Conservation (phyloP, 805 yeast genomes). For the Cyberlindnera galapagoensis region DNA sequence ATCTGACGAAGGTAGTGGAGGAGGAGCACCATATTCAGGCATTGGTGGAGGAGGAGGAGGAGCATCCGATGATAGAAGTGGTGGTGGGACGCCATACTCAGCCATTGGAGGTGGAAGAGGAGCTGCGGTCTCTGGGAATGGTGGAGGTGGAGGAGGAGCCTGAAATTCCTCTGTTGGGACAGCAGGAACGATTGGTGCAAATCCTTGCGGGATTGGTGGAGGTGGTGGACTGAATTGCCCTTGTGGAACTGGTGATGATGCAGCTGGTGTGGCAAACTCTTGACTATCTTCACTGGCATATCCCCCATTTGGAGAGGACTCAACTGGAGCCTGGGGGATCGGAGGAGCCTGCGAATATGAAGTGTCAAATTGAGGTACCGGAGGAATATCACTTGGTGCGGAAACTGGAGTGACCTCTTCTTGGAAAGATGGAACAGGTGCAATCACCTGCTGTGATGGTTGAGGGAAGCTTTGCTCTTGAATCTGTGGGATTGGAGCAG, state of each 20-base stretch:
- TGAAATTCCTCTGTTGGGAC: background rate
- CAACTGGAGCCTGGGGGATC: constrained; percentile 19
- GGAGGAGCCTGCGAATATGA: constrained; percentile 9
- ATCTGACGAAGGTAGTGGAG: constrained; percentile 27
- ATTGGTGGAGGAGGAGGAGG: constrained; percentile 13
- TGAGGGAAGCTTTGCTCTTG: background rate
- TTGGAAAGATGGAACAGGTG: constrained; percentile 8
- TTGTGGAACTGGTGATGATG: constrained; percentile 23
- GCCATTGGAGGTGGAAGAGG: constrained; percentile 18
- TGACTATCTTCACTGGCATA: too few relatives aligned
- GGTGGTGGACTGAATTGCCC: constrained; percentile 28
- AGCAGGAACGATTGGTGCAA: constrained; percentile 19
- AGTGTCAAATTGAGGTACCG: constrained; percentile 1
- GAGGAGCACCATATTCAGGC: constrained; percentile 22
- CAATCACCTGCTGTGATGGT: constrained; percentile 1
- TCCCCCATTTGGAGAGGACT: too few relatives aligned
- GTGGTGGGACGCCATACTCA: constrained; percentile 17
- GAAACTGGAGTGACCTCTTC: background rate
- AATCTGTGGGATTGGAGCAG: constrained; percentile 5
- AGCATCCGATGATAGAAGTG: constrained; percentile 30
- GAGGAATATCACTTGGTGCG: background rate
- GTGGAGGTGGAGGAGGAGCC: constrained; percentile 22
- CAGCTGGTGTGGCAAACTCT: constrained; percentile 16
- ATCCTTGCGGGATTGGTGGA: constrained; percentile 30
- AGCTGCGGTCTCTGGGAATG: constrained; percentile 26